Percentiles rank a stretch among this genome's conserved stretches.
These are phyloP conservation scores for Suillus sp. DNA, from an alignment of 768 basidiomycete species.

Conservation along the genomic window DNA sequence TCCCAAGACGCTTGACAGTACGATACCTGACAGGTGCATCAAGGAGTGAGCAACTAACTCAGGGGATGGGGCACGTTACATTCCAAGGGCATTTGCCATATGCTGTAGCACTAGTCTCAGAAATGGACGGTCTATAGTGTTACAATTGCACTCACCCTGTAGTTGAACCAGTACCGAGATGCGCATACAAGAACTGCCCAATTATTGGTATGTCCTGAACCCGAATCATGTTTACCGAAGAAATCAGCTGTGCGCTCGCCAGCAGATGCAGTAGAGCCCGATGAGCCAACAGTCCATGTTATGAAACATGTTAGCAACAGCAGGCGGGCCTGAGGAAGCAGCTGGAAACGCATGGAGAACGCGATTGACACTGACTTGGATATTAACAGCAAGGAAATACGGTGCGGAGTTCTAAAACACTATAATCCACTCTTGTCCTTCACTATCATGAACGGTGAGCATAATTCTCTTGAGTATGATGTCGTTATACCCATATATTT, in stretches of 20 bases:
- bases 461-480: constrained; percentile 4
- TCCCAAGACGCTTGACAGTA: constrained; percentile 95
- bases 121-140: not conserved
- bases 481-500: constrained; percentile 4
- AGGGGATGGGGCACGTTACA: constrained; percentile 49
- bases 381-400: too few relatives aligned
- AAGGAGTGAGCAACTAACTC: constrained; percentile 11
- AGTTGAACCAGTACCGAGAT: constrained; percentile 98
- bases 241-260: constrained; percentile 47
- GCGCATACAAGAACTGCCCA: constrained; percentile 98
- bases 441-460: constrained; percentile 35
- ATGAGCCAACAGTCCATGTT: constrained; percentile 36
- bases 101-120: constrained; percentile 55
- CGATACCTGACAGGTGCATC: constrained; percentile 69
- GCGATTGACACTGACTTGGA: not conserved
- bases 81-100: constrained; percentile 97
- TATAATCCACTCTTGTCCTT: constrained; percentile 6
- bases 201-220: constrained; percentile 82
- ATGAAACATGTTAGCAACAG: constrained; percentile 38
- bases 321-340: constrained; percentile 23
- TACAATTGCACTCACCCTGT: constrained; percentile 66
- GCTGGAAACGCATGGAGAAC: constrained; percentile 26
- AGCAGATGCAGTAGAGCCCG: constrained; percentile 17
- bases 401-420: constrained; percentile 28
- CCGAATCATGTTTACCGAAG: constrained; percentile 43